These are phyloP conservation scores for Tulasnella sp. DNA, from an alignment of 768 basidiomycete genomes.

Conservation along the genomic window DNA sequence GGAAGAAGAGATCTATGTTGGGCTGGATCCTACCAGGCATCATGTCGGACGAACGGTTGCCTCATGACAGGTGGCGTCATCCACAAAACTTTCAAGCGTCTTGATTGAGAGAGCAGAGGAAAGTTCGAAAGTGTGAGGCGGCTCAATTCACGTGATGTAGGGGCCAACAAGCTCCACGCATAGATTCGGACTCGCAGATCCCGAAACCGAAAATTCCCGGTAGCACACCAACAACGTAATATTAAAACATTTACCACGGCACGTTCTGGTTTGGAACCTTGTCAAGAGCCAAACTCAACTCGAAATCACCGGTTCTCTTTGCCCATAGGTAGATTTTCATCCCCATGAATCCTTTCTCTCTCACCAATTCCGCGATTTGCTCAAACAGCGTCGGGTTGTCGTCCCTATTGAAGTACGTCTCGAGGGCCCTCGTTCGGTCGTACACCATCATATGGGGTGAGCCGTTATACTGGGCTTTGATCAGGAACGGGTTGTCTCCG, in stretches of 20 bases:
- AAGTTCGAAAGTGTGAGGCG: not conserved
- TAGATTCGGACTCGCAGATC: too few relatives aligned
- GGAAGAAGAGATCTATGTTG: too few relatives aligned
- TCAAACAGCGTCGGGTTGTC: not conserved
- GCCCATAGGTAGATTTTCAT: conserved; percentile 14
- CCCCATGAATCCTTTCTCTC: not conserved
- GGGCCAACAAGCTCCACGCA: too few relatives aligned
- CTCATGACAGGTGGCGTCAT: too few relatives aligned
- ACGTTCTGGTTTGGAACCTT: conserved; percentile 7
- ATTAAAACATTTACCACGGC: not conserved
- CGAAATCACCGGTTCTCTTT: conserved; percentile 4
- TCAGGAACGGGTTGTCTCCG: not conserved
- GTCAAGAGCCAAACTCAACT: conserved; percentile 2
- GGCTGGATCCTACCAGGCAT: too few relatives aligned
- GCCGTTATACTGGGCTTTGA: not conserved
- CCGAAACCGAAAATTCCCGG: too few relatives aligned
- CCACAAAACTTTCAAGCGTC: too few relatives aligned
- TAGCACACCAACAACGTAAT: not conserved
- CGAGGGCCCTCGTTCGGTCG: not conserved
- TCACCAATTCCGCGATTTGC: not conserved
- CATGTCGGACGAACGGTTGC: too few relatives aligned
- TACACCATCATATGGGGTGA: not conserved
- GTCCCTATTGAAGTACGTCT: not conserved
- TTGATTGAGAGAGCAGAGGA: too few relatives aligned
- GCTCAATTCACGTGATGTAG: too few relatives aligned